Evolutionary conservation across 495 filamentous ascomycete genomes (phyloP), one percentile per base, ranked within the genome.

Genomic region (Aspergillus ostianus): DNA sequence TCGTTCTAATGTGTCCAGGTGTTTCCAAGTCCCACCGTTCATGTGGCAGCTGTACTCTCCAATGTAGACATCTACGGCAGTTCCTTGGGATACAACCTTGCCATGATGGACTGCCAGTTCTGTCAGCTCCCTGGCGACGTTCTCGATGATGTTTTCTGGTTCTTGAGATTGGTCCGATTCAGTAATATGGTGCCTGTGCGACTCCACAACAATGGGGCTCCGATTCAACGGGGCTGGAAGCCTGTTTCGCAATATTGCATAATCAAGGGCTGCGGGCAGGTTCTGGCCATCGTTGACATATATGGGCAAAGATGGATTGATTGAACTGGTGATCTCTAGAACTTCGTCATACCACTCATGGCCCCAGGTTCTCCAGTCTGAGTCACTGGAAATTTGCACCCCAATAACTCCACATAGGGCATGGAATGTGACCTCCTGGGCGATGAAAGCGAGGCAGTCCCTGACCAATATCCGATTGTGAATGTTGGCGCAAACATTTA

Each of bases 211-310:
- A 8, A 84, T 70, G 0, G 80, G 80, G 51, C 75, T 79, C 59
- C 73, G 73, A 49, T 69, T 62, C 9, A 46, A 6, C 10, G 32
- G 26, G 23, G 19, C 29, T 20, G 47, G 15, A 18, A 59, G 32
- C 18, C 36, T 26, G 29, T 70, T 71, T 20, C 59, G 60, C 19
- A 9, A n/a, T 47, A 50, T 48, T 13, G 57, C 64, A 69, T 78
- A 84, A 17, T 68, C 58, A 26, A 82, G 50, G 4, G 74, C 75
- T 9, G 55, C 51, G 5, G 52, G 18, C 26, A 82, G 63, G 62
- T 84, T 71, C 80, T 82, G 84, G 13, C 65, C 80, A 62, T 85
- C 84, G 21, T 74, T 80, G 59, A 86, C 78, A 62, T 84, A 81
- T 29, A 85, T 64, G 1, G 82, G 82, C 7, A 86, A 62, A 18